Evolutionary conservation across 768 basidiomycete genomes (phyloP), one percentile per base, ranked within the genome.

Genomic region (Kwoniella botswanensis): DNA sequence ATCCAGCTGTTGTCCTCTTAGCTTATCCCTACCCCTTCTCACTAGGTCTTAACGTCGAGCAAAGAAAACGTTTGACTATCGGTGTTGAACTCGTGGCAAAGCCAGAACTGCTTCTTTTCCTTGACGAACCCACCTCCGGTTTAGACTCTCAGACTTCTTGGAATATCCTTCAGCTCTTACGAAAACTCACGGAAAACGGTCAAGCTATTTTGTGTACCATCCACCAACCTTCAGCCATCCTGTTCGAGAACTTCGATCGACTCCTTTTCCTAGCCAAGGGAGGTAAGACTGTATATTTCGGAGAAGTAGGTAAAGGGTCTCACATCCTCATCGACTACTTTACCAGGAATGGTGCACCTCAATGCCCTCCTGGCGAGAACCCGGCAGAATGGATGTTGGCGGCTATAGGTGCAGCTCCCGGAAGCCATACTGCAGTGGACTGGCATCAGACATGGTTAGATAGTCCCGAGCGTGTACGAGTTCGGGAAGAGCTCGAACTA

Each of bases 251-350:
- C 76, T 95, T 97, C 75, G 94, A 87, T 74, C 82, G 84, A 9
- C 79, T 87, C 15, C 83, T 87, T 11, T 82, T 87, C 65, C 79
- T 87, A 35, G 89, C 93, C 76, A 86, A 86, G 17, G 94, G 94
- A 1, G 94, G 94, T 7, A 90, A 92, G 81, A 94, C 93, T 0
- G 92, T 94, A n/a, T 96, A 95, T 86, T 95, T 93, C 78, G 94
- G 93, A 54, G 91, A 92, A 71, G 92, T 95, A 61, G 94, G 93
- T 56, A 81, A 86, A 54, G 91, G 93, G 72, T 91, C 92, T 3
- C 77, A 84, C 1, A 85, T 89, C 44, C 85, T 95, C 60, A 89
- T 88, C 29, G 86, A 89, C 4, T 96, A 96, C 85, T 93, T 94
- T 79, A 88, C 88, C 24, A 86, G 86, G 17, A 84, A 92, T 71